phyloP scores from a whole-genome alignment of 2,329 filamentous ascomycete species.

The Pyrenophora graminea region DNA sequence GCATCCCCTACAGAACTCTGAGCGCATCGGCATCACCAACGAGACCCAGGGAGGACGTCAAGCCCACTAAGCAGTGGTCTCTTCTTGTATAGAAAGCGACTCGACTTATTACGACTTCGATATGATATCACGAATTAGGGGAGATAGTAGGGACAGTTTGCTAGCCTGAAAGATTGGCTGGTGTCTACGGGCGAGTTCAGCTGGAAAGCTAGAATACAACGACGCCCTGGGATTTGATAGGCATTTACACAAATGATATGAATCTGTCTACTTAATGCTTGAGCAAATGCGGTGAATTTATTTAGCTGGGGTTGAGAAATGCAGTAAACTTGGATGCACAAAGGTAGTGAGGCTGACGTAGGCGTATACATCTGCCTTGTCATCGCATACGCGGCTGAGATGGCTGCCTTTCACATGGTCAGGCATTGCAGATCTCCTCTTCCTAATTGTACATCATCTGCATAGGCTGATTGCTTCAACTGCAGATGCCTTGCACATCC shows the following conservation, averaged over 20 bases:
- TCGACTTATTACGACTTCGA: slow-evolving; percentile 22
- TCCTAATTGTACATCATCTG: too few relatives aligned
- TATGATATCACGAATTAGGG: slow-evolving; percentile 22
- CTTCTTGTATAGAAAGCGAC: slow-evolving; percentile 1
- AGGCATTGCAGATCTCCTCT: too few relatives aligned
- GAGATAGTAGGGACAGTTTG: not conserved
- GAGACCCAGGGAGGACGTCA: slow-evolving; percentile 44
- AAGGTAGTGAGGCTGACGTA: too few relatives aligned
- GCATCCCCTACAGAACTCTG: slow-evolving; percentile 38
- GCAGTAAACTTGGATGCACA: too few relatives aligned
- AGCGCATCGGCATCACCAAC: slow-evolving; percentile 51
- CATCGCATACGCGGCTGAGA: too few relatives aligned
- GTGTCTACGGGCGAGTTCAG: slow-evolving; percentile 14
- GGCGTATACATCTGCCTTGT: too few relatives aligned
- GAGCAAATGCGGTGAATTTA: too few relatives aligned
- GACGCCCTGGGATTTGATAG: not conserved
- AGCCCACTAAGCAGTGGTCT: slow-evolving; percentile 31
- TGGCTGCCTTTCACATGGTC: too few relatives aligned
- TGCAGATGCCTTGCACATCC: too few relatives aligned
- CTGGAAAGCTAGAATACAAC: slow-evolving; percentile 21
- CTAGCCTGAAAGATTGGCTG: slow-evolving; percentile 7
- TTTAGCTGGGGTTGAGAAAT: too few relatives aligned
- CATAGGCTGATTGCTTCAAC: too few relatives aligned
- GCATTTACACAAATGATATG: not conserved
- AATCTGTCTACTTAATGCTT: not conserved